phyloP scores from a whole-genome alignment of 1,284 basidiomycete genomes.

The Gomphus bonarii region DNA sequence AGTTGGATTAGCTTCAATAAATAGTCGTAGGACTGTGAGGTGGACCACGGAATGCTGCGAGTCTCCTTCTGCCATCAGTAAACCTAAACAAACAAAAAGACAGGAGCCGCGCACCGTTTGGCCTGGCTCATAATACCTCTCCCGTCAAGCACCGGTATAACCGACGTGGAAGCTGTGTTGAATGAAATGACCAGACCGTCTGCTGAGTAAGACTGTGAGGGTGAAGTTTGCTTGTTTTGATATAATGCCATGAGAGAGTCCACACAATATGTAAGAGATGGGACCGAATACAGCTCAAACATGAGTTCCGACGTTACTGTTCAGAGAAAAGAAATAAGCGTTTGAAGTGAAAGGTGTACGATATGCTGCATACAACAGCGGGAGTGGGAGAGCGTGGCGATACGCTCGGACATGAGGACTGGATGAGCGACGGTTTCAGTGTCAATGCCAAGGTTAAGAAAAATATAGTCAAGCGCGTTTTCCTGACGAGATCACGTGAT shows the following conservation, averaged over 20 bases:
- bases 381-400: conserved; percentile 86
- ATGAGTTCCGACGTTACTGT: conserved; percentile 91
- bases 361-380: conserved; percentile 53
- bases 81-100: not conserved
- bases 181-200: conserved; percentile 82
- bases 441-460: conserved; percentile 80
- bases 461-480: conserved; percentile 88
- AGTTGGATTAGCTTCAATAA: conserved; percentile 88
- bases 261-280: conserved; percentile 80
- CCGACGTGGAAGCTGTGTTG: conserved; percentile 77
- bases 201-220: conserved; percentile 30
- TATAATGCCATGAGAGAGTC: conserved; percentile 94
- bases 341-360: not conserved
- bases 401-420: conserved; percentile 87
- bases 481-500: conserved; percentile 54
- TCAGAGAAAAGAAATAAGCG: conserved; percentile 2
- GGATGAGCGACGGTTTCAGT: conserved; percentile 78
- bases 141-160: conserved; percentile 78
- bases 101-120: conserved; percentile 50
- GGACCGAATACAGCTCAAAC: conserved; percentile 90
- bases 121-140: conserved; percentile 74
- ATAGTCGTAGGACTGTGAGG: conserved; percentile 83
- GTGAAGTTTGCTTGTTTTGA: conserved; percentile 44
- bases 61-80: not conserved
- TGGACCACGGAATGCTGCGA: conserved; percentile 86